Conservation (phyloP, 164 flowering plant genomes). For the Akebia trifoliata region DNA sequence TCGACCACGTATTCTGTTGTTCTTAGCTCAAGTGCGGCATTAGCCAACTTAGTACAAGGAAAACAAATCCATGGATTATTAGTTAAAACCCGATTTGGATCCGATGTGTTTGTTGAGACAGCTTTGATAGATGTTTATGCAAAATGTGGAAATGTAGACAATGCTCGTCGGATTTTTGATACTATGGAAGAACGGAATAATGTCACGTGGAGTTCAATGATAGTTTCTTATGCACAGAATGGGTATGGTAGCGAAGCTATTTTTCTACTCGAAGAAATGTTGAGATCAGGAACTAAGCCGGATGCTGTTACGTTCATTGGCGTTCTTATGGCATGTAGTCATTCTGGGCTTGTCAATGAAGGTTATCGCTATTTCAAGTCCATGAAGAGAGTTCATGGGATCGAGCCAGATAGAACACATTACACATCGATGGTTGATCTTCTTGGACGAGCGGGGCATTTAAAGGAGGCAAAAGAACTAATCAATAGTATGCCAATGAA, state of each 20-base stretch:
- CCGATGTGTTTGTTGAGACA: slow-evolving; percentile 5
- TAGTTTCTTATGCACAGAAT: neutral
- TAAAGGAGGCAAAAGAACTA: neutral
- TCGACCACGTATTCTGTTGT: neutral
- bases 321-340: slow-evolving; percentile 3
- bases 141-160: slow-evolving; percentile 4
- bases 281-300: neutral
- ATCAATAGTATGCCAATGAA: neutral
- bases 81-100: neutral
- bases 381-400: neutral
- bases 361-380: neutral
- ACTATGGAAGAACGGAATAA: neutral
- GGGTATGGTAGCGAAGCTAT: slow-evolving; percentile 1
- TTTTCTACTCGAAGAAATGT: neutral
- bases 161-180: neutral
- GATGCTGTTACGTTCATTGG: neutral
- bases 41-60: neutral
- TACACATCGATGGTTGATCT: slow-evolving; percentile 2
- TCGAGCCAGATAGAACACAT: neutral
- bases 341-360: slow-evolving; percentile 2
- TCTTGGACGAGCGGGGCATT: slow-evolving; percentile 6
- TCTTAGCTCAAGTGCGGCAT: neutral
- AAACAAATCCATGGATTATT: slow-evolving; percentile 2
- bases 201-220: slow-evolving; percentile 1
- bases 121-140: slow-evolving; percentile 4